Evolutionary conservation across 805 yeast genomes (phyloP), one percentile per base, ranked within the genome.

Genomic region (Candida pseudofarinosa): DNA sequence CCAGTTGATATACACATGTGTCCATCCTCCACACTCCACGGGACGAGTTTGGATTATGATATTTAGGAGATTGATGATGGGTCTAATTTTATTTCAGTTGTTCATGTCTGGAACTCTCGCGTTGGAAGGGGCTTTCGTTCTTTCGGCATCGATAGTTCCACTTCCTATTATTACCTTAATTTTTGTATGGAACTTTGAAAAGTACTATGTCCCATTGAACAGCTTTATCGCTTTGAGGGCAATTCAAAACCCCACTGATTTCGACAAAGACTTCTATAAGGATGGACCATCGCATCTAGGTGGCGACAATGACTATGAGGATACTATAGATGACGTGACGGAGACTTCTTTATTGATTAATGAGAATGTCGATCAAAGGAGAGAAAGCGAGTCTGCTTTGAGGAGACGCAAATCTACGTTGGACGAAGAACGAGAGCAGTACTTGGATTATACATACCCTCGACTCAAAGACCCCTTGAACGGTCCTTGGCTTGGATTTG

Each of bases 21-120:
- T 80, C 19, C 85, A 80, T 51, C 80, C 83, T 1, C 81, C 79
- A 18, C 84, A 80, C 56, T 77, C 83, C 12, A 80, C 85, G 0
- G 85, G 85, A 4, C 78, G 78, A 51, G 81, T 77, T 3, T 80
- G 85, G 85, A 83, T 83, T 2, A 74, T 79, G 62, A 77, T 80
- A 4, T 78, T 79, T 48, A 63, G 80, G 43, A 58, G 85, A 39
- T 65, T 79, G 23, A 71, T 79, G 42, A 54, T 80, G 23, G 85
- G 85, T 1, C 58, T 79, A 35, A 58, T 79, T 8, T 65, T 80
- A 31, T 74, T 80, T 50, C 83, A 80, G 46, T 54, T 80, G n/a
- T 79, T 79, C 48, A 79, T 79, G 82, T 71, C 79, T 56, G 85
- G 85, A 10, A 76, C 84, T 0, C 59, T 80, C 35, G 84, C 83